Conservation (phyloP, 805 yeast genomes). For the Wickerhamiella allomyrinae region DNA sequence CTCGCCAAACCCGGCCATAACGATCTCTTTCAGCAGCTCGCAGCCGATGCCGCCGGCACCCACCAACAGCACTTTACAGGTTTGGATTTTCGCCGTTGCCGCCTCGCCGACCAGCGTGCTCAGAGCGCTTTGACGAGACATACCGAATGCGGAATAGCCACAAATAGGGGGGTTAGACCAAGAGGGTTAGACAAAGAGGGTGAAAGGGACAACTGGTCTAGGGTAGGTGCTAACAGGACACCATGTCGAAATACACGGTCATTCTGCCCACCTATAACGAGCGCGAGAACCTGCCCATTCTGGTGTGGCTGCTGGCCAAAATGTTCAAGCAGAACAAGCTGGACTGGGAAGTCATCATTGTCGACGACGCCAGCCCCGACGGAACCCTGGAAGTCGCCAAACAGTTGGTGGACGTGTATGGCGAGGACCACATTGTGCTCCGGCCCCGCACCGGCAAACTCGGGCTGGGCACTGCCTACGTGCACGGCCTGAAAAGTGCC, state of each 20-base stretch:
- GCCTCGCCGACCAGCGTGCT: conserved; percentile 11
- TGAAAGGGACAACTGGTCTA: no score
- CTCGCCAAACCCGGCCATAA: conserved; percentile 56
- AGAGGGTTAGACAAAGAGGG: no score
- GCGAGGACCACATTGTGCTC: conserved; percentile 44
- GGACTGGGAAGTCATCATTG: conserved; percentile 65
- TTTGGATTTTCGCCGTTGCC: conserved; percentile 9
- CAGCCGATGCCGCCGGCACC: conserved; percentile 99
- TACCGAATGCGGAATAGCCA: no score
- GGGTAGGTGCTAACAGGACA: no score
- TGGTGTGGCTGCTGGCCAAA: conserved; percentile 53
- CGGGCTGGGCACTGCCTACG: conserved; percentile 70
- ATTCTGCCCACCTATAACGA: conserved; percentile 71
- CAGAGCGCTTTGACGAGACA: neutral
- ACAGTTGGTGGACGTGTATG: conserved; percentile 32
- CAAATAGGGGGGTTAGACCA: no score
- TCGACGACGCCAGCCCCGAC: conserved; percentile 69
- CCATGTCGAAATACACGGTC: conserved; percentile 45
- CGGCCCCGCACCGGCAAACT: conserved; percentile 64
- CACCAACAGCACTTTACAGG: conserved; percentile 54
- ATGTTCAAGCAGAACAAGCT: conserved; percentile 43
- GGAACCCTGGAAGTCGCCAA: conserved; percentile 49
- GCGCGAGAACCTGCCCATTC: conserved; percentile 51
- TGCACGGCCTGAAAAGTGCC: conserved; percentile 57
- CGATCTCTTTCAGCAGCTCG: conserved; percentile 97